phyloP scores from a whole-genome alignment of 2,329 filamentous ascomycete genomes.

The Aspergillus fumigatiaffinis region DNA sequence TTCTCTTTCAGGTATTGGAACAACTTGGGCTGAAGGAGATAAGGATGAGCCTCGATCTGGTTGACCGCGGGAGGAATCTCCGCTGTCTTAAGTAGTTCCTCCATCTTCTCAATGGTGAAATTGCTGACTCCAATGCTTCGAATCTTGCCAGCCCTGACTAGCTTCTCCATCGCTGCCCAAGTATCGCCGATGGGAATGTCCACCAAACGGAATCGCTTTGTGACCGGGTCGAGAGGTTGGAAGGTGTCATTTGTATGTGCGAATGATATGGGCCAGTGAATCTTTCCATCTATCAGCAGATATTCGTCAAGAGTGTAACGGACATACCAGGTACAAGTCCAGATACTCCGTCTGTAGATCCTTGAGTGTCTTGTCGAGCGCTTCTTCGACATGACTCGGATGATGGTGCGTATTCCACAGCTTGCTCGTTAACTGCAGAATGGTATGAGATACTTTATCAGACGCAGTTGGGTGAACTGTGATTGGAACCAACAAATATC shows the following conservation, averaged over 20 bases:
- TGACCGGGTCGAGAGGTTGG: slow-evolving; percentile 22
- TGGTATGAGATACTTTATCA: not conserved
- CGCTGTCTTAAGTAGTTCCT: slow-evolving; percentile 34
- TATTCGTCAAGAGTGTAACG: slow-evolving; percentile 12
- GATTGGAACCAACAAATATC: slow-evolving; percentile 24
- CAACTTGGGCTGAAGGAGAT: slow-evolving; percentile 57
- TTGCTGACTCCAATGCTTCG: slow-evolving; percentile 33
- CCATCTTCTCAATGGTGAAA: slow-evolving; percentile 39
- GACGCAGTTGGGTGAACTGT: slow-evolving; percentile 11
- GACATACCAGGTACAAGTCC: slow-evolving; percentile 48
- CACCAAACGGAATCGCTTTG: slow-evolving; percentile 24
- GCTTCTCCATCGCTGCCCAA: slow-evolving; percentile 35
- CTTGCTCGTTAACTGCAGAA: slow-evolving; percentile 50
- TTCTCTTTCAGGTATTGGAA: slow-evolving; percentile 51
- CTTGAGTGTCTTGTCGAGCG: slow-evolving; percentile 46
- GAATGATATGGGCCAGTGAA: slow-evolving; percentile 34
- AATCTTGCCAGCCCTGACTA: slow-evolving; percentile 32
- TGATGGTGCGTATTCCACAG: slow-evolving; percentile 56
- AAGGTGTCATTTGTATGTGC: slow-evolving; percentile 26
- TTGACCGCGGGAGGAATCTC: slow-evolving; percentile 58
- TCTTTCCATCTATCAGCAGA: slow-evolving; percentile 16
- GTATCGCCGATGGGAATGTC: slow-evolving; percentile 28
- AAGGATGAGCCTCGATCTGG: slow-evolving; percentile 65
- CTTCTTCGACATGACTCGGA: slow-evolving; percentile 47
- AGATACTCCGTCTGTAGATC: slow-evolving; percentile 52